Conservation (phyloP, 2,329 filamentous ascomycete genomes). For the Botrytis elliptica region DNA sequence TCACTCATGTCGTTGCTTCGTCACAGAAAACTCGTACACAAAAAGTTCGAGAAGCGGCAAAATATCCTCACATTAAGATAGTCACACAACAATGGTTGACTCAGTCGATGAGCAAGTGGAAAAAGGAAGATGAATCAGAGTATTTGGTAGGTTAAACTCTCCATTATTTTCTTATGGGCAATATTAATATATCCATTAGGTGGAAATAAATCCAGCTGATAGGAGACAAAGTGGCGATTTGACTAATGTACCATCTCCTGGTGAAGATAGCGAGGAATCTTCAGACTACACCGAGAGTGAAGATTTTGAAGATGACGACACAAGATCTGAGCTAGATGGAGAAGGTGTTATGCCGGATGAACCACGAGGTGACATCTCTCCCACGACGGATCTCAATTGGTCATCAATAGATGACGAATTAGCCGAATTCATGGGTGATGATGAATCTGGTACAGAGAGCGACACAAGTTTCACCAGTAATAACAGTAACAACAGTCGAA, state of each 20-base stretch:
- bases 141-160: conserved; percentile 33
- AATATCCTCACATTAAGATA: conserved; percentile 79
- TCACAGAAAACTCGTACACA: conserved; percentile 74
- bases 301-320: conserved; percentile 39
- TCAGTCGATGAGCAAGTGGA: conserved; percentile 82
- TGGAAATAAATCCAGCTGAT: conserved; percentile 72
- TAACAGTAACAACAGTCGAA: conserved; percentile 28
- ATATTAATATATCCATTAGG: conserved; percentile 34
- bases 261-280: conserved; percentile 42
- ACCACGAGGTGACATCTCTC: conserved; percentile 50
- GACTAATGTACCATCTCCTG: conserved; percentile 46
- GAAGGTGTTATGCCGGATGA: conserved; percentile 52
- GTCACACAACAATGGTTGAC: conserved; percentile 89
- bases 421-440: conserved; percentile 66
- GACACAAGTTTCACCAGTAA: conserved; percentile 28
- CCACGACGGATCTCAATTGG: conserved; percentile 61
- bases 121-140: conserved; percentile 71
- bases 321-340: conserved; percentile 43
- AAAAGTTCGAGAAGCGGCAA: conserved; percentile 85
- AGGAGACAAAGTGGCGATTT: conserved; percentile 41
- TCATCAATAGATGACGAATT: conserved; percentile 68
- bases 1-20: conserved; percentile 74
- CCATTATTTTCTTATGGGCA: neutral
- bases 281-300: conserved; percentile 40
- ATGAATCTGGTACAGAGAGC: conserved; percentile 50